Percentiles rank a stretch among this genome's conserved stretches.
phyloP scores from a whole-genome alignment of 352 stramenopile genomes.

The Halophytophthora batemanensis region DNA sequence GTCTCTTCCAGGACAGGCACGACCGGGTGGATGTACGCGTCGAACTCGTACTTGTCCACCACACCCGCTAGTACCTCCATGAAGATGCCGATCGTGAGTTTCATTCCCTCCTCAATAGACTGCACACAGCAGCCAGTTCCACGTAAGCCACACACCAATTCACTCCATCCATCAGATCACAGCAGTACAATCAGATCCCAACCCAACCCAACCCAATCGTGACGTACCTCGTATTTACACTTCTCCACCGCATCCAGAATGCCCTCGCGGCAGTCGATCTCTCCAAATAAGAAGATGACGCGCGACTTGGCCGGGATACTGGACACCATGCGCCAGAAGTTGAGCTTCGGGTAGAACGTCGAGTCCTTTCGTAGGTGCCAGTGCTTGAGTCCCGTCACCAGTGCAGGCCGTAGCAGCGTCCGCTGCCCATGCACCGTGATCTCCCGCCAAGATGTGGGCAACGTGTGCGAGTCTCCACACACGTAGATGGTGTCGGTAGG shows the following conservation, averaged over 20 bases:
- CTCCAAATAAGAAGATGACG: conserved; percentile 92
- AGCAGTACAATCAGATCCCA: no score
- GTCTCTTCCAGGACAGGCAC: conserved; percentile 89
- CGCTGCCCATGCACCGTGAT: conserved; percentile 23
- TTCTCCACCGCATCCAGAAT: conserved; percentile 86
- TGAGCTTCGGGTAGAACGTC: conserved; percentile 91
- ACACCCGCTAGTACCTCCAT: conserved; percentile 58
- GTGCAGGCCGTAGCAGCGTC: conserved; percentile 47
- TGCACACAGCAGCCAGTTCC: conserved; percentile 12
- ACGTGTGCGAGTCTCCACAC: conserved; percentile 91
- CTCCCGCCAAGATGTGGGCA: conserved; percentile 86
- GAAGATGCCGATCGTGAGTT: conserved; percentile 76
- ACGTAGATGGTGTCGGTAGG: conserved; percentile 59
- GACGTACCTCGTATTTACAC: conserved; percentile 76
- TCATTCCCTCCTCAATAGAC: conserved; percentile 78
- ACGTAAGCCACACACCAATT: no score
- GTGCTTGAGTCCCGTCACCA: conserved; percentile 93
- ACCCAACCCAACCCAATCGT: no score
- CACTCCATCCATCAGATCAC: no score
- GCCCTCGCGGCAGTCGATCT: conserved; percentile 96
- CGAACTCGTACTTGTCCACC: conserved; percentile 55
- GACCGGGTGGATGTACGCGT: conserved; percentile 83
- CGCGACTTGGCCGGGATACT: conserved; percentile 48
- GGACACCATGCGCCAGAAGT: conserved; percentile 79
- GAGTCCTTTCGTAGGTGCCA: conserved; percentile 88